These are phyloP conservation scores for Phytopythium aichiense DNA, from an alignment of 352 stramenopile genomes.

Conservation along the genomic window DNA sequence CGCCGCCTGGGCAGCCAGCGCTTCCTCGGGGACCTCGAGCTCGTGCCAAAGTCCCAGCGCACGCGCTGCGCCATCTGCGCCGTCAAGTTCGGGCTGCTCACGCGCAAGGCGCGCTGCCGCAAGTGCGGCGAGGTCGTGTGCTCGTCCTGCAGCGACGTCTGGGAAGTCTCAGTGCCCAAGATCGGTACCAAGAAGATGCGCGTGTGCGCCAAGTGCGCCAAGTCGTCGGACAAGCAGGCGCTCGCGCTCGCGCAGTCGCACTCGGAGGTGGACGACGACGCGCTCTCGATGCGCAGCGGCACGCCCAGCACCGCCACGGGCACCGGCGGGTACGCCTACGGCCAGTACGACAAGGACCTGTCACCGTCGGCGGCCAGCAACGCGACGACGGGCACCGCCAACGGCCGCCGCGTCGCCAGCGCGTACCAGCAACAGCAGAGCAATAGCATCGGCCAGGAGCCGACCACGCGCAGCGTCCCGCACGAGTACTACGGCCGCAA, in stretches of 20 bases:
- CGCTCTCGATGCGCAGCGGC: slow-evolving; percentile 16
- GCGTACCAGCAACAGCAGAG: slow-evolving; percentile 1
- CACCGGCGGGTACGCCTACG: slow-evolving; percentile 25
- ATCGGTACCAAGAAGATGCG: slow-evolving; percentile 47
- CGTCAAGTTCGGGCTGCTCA: slow-evolving; percentile 55
- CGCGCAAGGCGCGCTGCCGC: slow-evolving; percentile 57
- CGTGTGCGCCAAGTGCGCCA: slow-evolving; percentile 52
- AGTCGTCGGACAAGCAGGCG: slow-evolving; percentile 21
- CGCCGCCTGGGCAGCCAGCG: slow-evolving; percentile 39
- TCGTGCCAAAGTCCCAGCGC: slow-evolving; percentile 54
- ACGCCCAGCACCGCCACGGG: slow-evolving; percentile 12
- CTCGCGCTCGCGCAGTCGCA: background rate
- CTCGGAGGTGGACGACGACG: slow-evolving; percentile 13
- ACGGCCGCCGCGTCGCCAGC: background rate
- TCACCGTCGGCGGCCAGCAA: slow-evolving; percentile 12
- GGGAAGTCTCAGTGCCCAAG: slow-evolving; percentile 42
- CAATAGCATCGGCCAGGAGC: background rate
- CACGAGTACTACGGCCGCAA: slow-evolving; percentile 1
- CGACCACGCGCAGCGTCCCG: slow-evolving; percentile 4
- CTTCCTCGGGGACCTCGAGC: slow-evolving; percentile 65
- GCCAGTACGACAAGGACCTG: slow-evolving; percentile 15
- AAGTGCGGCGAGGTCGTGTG: slow-evolving; percentile 78
- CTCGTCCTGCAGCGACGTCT: slow-evolving; percentile 50
- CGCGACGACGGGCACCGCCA: background rate
- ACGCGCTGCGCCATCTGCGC: slow-evolving; percentile 56